Evolutionary conservation across 23 red algal genomes (phyloP).

Genomic region (Agarophyton chilense): DNA sequence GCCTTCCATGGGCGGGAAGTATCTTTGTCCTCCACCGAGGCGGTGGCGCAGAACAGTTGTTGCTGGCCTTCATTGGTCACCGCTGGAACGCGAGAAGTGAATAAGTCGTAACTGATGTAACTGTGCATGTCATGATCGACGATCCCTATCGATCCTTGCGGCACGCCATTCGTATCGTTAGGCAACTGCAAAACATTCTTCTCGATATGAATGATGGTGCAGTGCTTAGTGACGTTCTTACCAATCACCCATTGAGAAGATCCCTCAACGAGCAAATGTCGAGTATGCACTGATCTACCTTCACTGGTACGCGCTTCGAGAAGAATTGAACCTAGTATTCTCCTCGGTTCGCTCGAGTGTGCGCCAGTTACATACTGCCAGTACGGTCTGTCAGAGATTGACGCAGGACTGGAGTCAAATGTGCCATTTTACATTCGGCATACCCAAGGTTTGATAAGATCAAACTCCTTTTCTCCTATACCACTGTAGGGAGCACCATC

Average conservation of each 20-base stretch:
- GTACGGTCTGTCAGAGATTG: too few relatives aligned
- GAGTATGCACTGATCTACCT: neutral
- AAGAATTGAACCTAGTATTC: neutral
- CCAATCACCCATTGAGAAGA: slow-evolving; percentile 32
- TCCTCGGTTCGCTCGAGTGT: neutral
- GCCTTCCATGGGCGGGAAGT: too few relatives aligned
- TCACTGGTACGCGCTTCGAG: too few relatives aligned
- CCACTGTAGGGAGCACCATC: slow-evolving; percentile 17
- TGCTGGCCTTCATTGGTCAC: too few relatives aligned
- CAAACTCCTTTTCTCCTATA: neutral
- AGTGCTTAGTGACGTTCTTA: neutral
- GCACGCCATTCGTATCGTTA: neutral
- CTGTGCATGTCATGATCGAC: slow-evolving; percentile 40
- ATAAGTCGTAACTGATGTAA: neutral
- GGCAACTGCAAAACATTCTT: neutral
- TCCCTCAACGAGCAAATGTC: slow-evolving; percentile 6
- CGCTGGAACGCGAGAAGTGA: neutral
- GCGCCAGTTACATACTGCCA: slow-evolving; percentile 29
- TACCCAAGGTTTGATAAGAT: neutral
- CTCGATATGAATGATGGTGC: neutral
- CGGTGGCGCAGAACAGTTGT: too few relatives aligned
- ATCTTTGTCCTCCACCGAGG: too few relatives aligned
- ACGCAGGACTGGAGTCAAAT: too few relatives aligned
- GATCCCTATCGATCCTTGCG: neutral
- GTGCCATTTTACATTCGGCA: too few relatives aligned